Evolutionary conservation across 2,329 filamentous ascomycete genomes (phyloP), one percentile per base, ranked within the genome.

Genomic region (Diplodia scrobiculata): DNA sequence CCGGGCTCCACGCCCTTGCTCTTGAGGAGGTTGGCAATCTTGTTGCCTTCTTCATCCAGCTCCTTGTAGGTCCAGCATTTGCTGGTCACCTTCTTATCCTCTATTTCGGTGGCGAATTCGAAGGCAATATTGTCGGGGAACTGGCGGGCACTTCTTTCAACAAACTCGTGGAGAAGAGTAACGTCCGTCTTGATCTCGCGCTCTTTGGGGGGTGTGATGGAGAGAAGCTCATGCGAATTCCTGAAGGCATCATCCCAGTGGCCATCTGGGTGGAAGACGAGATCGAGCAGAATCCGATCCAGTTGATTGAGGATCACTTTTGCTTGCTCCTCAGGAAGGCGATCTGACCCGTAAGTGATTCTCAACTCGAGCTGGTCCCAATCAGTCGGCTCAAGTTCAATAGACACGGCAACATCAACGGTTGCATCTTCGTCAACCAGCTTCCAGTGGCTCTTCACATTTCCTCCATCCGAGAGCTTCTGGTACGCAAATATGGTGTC

Each of bases 401-500:
- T 79, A 0, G 94, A 97, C 0, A 96, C 79, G 0, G 89, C 82
- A 75, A 80, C 79, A 71, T 96, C 91, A 1, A 91, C 86, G 1
- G 83, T 85, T 5, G 90, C 89, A 60, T 85, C 80, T 67, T 96
- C 92, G 17, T 86, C 80, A 0, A 86, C 68, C 0, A 90, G 69
- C 6, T 80, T 79, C 89, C 91, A 96, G 0, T 82, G 36, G 9
- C 38, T 27, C 3, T 32, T 13, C 78, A 70, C 63, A 1, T 66
- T 70, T 68, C 55, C 41, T 67, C 65, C 41, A 63, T 69, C 19
- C 62, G 78, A 70, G 67, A 81, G 72, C 69, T 90, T 91, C 72
- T 97, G 93, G 72, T 92, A 94, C 0, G 91, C 89, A 67, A 97
- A 86, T 1, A 97, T 81, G 0, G 92, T 94, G 72, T 97, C 92